A percentile compares a stretch with the other conserved stretches of the same genome.
Conservation (phyloP, 805 yeast genomes). For the Isabelozyma heimii region DNA sequence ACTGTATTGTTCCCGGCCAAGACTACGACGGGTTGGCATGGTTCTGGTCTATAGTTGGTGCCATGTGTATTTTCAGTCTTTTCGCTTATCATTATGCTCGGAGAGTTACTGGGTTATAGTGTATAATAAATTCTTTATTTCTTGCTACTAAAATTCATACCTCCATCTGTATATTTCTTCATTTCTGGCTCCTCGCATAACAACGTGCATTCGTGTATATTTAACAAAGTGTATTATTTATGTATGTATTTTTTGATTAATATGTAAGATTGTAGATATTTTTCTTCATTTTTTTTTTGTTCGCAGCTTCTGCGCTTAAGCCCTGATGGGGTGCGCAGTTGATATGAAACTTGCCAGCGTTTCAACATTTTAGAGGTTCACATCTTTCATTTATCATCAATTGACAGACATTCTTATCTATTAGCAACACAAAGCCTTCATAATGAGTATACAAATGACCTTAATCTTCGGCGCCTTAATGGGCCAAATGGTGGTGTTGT, state of each 20-base stretch:
- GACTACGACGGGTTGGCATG: conserved; percentile 36
- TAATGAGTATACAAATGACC: conserved; percentile 47
- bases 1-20: conserved; percentile 95
- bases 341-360: too few relatives aligned
- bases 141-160: not conserved
- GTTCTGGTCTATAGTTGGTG: conserved; percentile 38
- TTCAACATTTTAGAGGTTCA: not conserved
- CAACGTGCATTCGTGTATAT: not conserved
- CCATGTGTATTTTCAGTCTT: conserved; percentile 49
- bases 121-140: not conserved
- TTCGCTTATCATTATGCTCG: conserved; percentile 40
- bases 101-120: conserved; percentile 35
- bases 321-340: too few relatives aligned
- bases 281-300: too few relatives aligned
- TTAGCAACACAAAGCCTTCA: conserved; percentile 4
- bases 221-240: not conserved
- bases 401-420: not conserved
- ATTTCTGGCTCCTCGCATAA: not conserved
- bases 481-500: conserved; percentile 50
- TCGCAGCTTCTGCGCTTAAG: too few relatives aligned
- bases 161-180: too few relatives aligned
- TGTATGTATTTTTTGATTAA: not conserved
- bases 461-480: conserved; percentile 46
- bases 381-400: not conserved
- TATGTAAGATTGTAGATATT: too few relatives aligned